Base-by-base conservation (phyloP, 352 stramenopile species). In the Globisporangium alternatum region DNA sequence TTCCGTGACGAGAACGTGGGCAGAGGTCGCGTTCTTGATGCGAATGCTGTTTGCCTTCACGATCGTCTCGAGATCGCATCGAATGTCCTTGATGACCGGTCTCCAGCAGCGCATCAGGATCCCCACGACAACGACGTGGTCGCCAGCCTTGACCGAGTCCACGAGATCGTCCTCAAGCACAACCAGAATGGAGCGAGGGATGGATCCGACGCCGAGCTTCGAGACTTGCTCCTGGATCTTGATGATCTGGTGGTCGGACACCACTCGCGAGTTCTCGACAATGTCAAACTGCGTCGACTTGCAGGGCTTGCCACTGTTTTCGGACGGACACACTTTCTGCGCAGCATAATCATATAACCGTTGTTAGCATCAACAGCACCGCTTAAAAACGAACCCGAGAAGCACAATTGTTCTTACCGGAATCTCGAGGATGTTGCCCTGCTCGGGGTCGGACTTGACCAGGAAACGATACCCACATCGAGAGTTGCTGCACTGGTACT, bases 191-290 rank as follows among this genome's bases (percentile, higher is more conserved):
- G 88, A 96, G 35, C 94, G 78, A 2, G 97, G 97, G 60, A 98
- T 98, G 37, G 83, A 96, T 1, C 96, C 96, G 33, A 98, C 83
- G 30, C 78, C 81, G 13, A 98, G 68, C 64, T 92, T 95, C n/a
- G 89, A 91, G 22, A 93, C 89, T 54, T 96, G 86, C 69, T 99
- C 97, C 74, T 99, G 96, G 49, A 99, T 92, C 72, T 98, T 98
- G 62, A 98, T 97, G 71, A 98, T 93, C 70, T 99, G 80, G 65
- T 90, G 80, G 64, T 90, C 81, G 12, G 78, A 88, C 53, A 90
- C 77, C 0, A 88, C 68, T 28, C 76, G 73, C 17, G 77, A 78
- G 25, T 75, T 70, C 15, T 81, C 80, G 19, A 91, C 58, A 5
- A 80, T 64, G 17, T 85, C 64, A 48, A 91, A 96, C 37, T 86